A percentile compares a stretch with the other conserved stretches of the same genome.
phyloP scores from a whole-genome alignment of 208 protist species.

The Leishmania major region DNA sequence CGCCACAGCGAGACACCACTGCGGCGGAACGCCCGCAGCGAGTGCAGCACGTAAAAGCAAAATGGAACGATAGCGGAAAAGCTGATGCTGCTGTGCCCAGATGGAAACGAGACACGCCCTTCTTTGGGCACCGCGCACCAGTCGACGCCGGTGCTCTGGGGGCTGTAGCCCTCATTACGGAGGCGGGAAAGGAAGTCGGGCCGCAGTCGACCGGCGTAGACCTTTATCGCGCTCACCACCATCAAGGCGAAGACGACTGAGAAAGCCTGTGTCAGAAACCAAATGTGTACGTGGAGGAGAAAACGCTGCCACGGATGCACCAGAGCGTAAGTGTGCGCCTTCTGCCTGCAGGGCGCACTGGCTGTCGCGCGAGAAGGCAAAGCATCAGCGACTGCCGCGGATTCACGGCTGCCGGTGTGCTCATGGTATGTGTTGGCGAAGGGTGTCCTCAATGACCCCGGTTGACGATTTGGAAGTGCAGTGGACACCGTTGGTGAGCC shows the following conservation, averaged over 20 bases:
- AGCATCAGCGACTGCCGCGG: background rate
- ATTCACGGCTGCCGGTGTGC: background rate
- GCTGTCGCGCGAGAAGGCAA: background rate
- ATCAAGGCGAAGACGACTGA: slow-evolving; percentile 44
- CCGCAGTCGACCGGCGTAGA: slow-evolving; percentile 66
- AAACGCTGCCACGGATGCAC: slow-evolving; percentile 22
- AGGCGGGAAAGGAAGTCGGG: slow-evolving; percentile 70
- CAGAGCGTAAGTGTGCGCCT: background rate
- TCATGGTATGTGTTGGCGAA: background rate
- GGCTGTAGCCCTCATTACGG: slow-evolving; percentile 9
- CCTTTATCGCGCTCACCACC: slow-evolving; percentile 55
- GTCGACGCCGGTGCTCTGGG: slow-evolving; percentile 10
- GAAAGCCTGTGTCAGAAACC: slow-evolving; percentile 59
- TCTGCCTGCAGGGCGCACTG: background rate
- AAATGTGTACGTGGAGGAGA: slow-evolving; percentile 42
- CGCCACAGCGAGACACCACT: slow-evolving; percentile 46
- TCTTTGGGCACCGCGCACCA: slow-evolving; percentile 41
- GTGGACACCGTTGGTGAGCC: background rate
- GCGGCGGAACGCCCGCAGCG: slow-evolving; percentile 35
- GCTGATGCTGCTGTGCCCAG: slow-evolving; percentile 83
- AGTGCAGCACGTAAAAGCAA: slow-evolving; percentile 75
- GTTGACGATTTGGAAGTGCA: background rate
- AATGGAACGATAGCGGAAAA: slow-evolving; percentile 76
- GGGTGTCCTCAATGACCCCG: background rate
- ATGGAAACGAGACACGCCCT: slow-evolving; percentile 87